Evolutionary conservation across 768 basidiomycete genomes (phyloP).

Genomic region (Tricholoma sp.): DNA sequence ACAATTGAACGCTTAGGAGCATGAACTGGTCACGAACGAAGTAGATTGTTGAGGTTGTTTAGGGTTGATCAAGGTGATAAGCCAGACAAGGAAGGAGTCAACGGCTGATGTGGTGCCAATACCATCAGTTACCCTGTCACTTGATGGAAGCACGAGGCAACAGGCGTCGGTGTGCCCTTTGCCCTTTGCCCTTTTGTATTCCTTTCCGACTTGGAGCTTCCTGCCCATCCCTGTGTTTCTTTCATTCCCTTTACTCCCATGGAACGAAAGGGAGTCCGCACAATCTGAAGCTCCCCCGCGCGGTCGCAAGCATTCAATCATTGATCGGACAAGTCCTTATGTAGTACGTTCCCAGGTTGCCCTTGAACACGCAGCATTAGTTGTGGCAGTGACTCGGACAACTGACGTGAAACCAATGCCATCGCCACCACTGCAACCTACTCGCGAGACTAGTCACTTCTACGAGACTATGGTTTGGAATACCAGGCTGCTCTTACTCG

Average conservation of each 20-base stretch:
- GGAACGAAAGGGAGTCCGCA: not conserved
- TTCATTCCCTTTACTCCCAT: not conserved
- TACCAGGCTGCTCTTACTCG: too few species aligned
- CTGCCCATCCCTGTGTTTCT: not conserved
- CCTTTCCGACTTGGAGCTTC: conserved; percentile 8
- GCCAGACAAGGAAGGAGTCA: conserved; percentile 10
- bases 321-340: too few species aligned
- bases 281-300: not conserved
- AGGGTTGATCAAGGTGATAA: conserved; percentile 19
- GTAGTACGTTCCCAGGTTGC: too few species aligned
- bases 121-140: conserved; percentile 14
- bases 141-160: conserved; percentile 24
- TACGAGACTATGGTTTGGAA: not conserved
- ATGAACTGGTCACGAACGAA: conserved; percentile 9
- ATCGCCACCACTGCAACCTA: not conserved
- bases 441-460: not conserved
- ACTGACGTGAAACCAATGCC: too few species aligned
- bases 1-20: conserved; percentile 9
- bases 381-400: too few species aligned
- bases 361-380: too few species aligned
- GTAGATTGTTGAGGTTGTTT: conserved; percentile 9
- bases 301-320: too few species aligned
- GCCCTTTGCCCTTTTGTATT: conserved; percentile 24
- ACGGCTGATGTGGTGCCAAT: conserved; percentile 11
- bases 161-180: conserved; percentile 29